phyloP scores from a whole-genome alignment of 306 rosid species.

The Acacia acuminata region DNA sequence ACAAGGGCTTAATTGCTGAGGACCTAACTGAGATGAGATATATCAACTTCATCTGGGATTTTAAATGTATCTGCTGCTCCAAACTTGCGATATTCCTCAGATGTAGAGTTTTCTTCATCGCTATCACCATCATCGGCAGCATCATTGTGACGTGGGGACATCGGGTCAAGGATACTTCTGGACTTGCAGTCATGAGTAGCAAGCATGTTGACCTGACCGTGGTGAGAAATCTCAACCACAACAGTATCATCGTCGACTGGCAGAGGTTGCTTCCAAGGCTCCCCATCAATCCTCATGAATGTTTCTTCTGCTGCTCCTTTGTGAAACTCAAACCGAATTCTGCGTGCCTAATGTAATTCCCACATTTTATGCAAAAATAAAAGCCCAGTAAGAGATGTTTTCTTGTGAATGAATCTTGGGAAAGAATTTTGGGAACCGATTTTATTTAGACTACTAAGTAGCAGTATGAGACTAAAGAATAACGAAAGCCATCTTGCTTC shows the following conservation, averaged over 20 bases:
- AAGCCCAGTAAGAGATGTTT: too few species aligned
- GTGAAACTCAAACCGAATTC: constrained; percentile 80
- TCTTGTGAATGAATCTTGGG: background rate
- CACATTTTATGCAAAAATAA: too few species aligned
- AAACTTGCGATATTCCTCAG: constrained; percentile 85
- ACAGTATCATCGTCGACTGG: constrained; percentile 81
- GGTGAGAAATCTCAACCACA: constrained; percentile 84
- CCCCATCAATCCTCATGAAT: constrained; percentile 95
- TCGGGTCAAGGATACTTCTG: constrained; percentile 57
- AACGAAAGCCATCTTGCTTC: background rate
- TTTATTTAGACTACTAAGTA: background rate
- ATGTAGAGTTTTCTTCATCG: constrained; percentile 48
- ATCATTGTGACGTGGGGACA: constrained; percentile 35
- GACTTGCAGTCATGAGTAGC: constrained; percentile 66
- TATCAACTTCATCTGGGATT: constrained; percentile 76
- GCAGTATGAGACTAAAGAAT: background rate
- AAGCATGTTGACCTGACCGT: constrained; percentile 92
- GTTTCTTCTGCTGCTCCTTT: constrained; percentile 76
- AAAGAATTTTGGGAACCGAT: background rate
- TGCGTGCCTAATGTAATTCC: constrained; percentile 50
- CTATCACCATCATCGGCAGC: constrained; percentile 47
- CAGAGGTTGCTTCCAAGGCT: constrained; percentile 98
- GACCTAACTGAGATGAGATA: constrained; percentile 71
- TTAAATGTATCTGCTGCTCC: constrained; percentile 88
- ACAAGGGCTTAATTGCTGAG: background rate